These are phyloP conservation scores for Acanthamoeba triangularis DNA, from an alignment of 208 protist species.

Conservation along the genomic window DNA sequence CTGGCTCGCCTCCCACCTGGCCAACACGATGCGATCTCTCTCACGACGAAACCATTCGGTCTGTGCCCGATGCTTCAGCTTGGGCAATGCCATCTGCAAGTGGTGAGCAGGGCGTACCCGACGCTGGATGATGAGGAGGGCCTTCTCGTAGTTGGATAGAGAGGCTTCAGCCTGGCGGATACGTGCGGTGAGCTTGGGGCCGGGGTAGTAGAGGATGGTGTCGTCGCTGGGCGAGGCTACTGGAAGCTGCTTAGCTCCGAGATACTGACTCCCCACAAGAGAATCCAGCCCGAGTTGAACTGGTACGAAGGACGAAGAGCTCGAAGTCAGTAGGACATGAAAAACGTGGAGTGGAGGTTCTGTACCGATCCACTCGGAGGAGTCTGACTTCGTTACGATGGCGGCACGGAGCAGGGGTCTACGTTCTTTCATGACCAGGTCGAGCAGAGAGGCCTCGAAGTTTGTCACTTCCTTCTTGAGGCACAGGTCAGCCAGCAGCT, in stretches of 20 bases:
- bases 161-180: background rate
- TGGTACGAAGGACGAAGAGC: background rate
- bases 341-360: background rate
- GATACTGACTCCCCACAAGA: background rate
- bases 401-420: background rate
- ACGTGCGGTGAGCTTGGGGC: background rate
- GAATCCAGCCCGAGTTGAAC: background rate
- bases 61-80: background rate
- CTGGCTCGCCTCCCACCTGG: background rate
- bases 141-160: background rate
- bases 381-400: background rate
- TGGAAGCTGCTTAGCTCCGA: background rate
- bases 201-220: background rate
- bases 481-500: background rate
- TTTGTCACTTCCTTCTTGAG: background rate
- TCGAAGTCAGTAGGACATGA: background rate
- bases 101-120: background rate
- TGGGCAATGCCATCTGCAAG: no score
- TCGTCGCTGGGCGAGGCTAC: background rate
- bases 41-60: slow-evolving; percentile 13
- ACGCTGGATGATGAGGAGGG: background rate
- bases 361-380: background rate
- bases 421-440: background rate
- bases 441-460: background rate
- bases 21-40: background rate